Conservation (phyloP, 306 rosid genomes). For the Cercis canadensis region DNA sequence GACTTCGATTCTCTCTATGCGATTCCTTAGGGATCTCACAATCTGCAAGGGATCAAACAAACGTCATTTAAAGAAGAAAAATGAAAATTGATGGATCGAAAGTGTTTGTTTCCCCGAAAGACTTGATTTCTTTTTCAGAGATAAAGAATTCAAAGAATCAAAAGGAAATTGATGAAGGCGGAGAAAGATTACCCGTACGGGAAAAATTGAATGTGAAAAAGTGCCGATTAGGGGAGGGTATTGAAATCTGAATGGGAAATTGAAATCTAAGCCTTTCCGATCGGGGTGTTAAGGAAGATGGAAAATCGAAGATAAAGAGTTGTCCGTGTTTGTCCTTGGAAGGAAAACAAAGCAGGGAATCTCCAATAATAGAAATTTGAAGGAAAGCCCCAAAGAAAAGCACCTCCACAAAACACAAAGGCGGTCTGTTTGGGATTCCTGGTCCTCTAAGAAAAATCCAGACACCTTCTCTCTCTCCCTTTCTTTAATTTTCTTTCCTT, state of each 20-base stretch:
- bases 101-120: background rate
- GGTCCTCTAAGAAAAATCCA: conserved; percentile 46
- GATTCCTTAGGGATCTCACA: background rate
- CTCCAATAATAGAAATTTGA: background rate
- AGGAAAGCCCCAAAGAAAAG: conserved; percentile 22
- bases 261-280: background rate
- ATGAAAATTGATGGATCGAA: background rate
- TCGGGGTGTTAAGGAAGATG: background rate
- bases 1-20: background rate
- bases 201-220: background rate
- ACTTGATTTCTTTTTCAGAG: background rate
- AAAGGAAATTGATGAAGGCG: background rate
- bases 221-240: background rate
- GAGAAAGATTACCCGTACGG: conserved; percentile 13
- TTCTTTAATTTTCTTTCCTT: background rate
- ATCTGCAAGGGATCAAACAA: conserved; percentile 9
- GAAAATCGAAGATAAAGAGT: background rate
- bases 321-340: background rate
- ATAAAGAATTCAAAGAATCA: background rate
- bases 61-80: background rate
- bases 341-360: conserved; percentile 10
- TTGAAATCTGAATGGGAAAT: background rate
- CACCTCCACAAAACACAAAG: conserved; percentile 23
- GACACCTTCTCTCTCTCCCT: conserved; percentile 2
- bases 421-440: conserved; percentile 36